Evolutionary conservation across 306 rosid species (phyloP).

Genomic region (Malus domestica): ASM211411v1 NC_041795.1:27000001-27000500

Average conservation of each 20-base stretch:
- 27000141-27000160: constrained; percentile 44
- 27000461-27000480: constrained; percentile 14
- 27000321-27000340: constrained; percentile 46
- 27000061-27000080: constrained; percentile 25
- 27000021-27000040: constrained; percentile 33
- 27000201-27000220: neutral
- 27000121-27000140: constrained; percentile 50
- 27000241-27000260: neutral
- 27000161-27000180: constrained; percentile 18
- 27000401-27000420: constrained; percentile 26
- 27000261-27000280: constrained; percentile 38
- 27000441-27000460: constrained; percentile 38
- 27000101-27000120: constrained; percentile 52
- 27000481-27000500: neutral
- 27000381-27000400: constrained; percentile 27
- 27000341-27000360: constrained; percentile 77
- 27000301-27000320: constrained; percentile 24
- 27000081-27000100: constrained; percentile 71
- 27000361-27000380: constrained; percentile 41
- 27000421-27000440: constrained; percentile 31
- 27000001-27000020: constrained; percentile 66
- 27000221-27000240: constrained; percentile 4
- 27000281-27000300: constrained; percentile 12
- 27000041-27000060: constrained; percentile 27
- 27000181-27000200: neutral